phyloP scores from a whole-genome alignment of 768 basidiomycete genomes.

The Mycena crocata region DNA sequence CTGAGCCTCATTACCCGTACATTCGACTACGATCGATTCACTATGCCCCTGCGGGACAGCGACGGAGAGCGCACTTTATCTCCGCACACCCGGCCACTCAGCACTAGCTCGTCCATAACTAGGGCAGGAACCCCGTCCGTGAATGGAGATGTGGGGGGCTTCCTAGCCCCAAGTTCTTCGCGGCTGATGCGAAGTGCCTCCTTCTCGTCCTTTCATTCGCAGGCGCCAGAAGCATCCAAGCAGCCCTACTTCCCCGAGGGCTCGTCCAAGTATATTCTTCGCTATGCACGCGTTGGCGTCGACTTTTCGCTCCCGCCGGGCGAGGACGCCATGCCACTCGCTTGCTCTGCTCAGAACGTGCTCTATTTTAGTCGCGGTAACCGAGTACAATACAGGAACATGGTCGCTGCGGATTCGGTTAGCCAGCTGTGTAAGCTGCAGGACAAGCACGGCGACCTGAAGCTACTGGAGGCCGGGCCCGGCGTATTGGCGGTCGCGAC shows the following conservation, averaged over 20 bases:
- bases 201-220: constrained; percentile 35
- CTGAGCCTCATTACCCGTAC: constrained; percentile 23
- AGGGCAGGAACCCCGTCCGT: constrained; percentile 2
- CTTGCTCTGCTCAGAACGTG: constrained; percentile 57
- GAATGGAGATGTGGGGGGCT: background rate
- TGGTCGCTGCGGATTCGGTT: constrained; percentile 45
- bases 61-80: constrained; percentile 19
- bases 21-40: constrained; percentile 32
- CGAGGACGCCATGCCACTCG: constrained; percentile 38
- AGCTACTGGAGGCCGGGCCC: constrained; percentile 53
- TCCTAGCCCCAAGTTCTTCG: constrained; percentile 3
- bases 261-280: constrained; percentile 48
- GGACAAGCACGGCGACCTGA: constrained; percentile 58
- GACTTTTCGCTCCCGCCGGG: constrained; percentile 45
- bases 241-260: constrained; percentile 47
- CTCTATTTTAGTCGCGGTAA: constrained; percentile 63
- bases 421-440: constrained; percentile 62
- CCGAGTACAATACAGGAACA: constrained; percentile 64
- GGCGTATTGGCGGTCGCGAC: constrained; percentile 70
- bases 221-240: constrained; percentile 31
- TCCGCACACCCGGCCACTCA: constrained; percentile 25
- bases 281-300: constrained; percentile 47
- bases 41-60: constrained; percentile 17
- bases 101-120: constrained; percentile 16
- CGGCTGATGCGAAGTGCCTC: constrained; percentile 43